These are phyloP conservation scores for Beauveria caledonica DNA, from an alignment of 2,329 filamentous ascomycete species.

Conservation along the genomic window DNA sequence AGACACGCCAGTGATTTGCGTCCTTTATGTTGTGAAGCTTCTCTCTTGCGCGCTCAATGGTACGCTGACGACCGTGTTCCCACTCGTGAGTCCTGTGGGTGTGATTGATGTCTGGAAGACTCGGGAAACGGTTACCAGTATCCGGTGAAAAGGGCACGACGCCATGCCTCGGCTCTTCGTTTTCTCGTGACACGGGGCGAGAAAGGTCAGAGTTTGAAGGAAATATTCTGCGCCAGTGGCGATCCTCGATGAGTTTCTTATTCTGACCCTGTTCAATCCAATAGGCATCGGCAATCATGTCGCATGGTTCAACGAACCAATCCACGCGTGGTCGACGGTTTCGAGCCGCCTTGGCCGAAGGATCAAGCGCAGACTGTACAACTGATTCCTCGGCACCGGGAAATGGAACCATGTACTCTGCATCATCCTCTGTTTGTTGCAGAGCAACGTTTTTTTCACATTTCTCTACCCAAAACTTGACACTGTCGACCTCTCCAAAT, in stretches of 20 bases:
- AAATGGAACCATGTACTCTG: constrained; percentile 35
- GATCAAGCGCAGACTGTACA: constrained; percentile 34
- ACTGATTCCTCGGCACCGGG: constrained; percentile 36
- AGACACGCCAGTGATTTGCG: constrained; percentile 45
- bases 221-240: constrained; percentile 66
- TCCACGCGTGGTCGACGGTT: constrained; percentile 68
- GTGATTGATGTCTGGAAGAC: background rate
- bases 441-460: constrained; percentile 34
- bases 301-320: constrained; percentile 76
- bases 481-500: constrained; percentile 64
- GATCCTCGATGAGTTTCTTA: constrained; percentile 73
- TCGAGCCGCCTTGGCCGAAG: constrained; percentile 44
- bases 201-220: constrained; percentile 29
- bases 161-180: constrained; percentile 18
- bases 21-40: constrained; percentile 49
- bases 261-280: constrained; percentile 83
- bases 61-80: constrained; percentile 40
- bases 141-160: constrained; percentile 20
- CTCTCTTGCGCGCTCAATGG: constrained; percentile 51
- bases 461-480: constrained; percentile 69
- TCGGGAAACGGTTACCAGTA: constrained; percentile 19
- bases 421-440: constrained; percentile 16
- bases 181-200: constrained; percentile 24
- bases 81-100: constrained; percentile 27
- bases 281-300: constrained; percentile 80